Conservation (phyloP, 352 stramenopile genomes). For the Phytophthora ramorum region DNA sequence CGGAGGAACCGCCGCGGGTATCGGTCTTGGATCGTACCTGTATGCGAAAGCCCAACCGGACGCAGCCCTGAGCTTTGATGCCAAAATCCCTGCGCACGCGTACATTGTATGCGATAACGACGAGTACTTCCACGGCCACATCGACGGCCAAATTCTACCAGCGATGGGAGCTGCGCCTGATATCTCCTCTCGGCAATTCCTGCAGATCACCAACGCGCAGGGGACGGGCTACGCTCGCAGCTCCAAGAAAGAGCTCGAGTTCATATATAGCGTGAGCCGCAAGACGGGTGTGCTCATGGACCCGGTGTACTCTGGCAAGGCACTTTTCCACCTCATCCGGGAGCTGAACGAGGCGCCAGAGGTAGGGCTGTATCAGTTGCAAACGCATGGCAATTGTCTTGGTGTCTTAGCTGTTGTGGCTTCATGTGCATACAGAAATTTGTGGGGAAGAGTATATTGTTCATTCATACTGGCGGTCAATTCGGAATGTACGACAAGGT, state of each 20-base stretch:
- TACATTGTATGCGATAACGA: conserved; percentile 90
- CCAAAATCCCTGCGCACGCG: conserved; percentile 59
- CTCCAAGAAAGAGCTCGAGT: conserved; percentile 80
- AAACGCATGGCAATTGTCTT: not conserved
- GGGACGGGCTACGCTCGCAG: conserved; percentile 83
- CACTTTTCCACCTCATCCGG: conserved; percentile 82
- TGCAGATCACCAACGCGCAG: conserved; percentile 86
- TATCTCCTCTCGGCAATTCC: conserved; percentile 66
- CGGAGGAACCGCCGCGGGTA: conserved; percentile 78
- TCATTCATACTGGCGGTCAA: conserved; percentile 92
- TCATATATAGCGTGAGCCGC: conserved; percentile 74
- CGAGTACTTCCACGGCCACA: conserved; percentile 87
- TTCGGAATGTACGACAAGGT: conserved; percentile 94
- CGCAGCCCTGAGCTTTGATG: conserved; percentile 50
- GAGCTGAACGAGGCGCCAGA: conserved; percentile 75
- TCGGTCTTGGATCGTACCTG: conserved; percentile 78
- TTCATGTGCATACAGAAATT: conserved; percentile 65
- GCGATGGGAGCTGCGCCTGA: conserved; percentile 62
- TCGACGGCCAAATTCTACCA: conserved; percentile 74
- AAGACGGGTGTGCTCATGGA: conserved; percentile 86
- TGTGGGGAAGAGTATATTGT: conserved; percentile 84
- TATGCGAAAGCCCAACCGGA: conserved; percentile 47
- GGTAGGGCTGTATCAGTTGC: conserved; percentile 30
- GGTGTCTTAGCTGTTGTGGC: conserved; percentile 1
- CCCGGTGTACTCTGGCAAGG: conserved; percentile 89